phyloP scores from a whole-genome alignment of 768 basidiomycete species.

The Lyophyllum semitale region DNA sequence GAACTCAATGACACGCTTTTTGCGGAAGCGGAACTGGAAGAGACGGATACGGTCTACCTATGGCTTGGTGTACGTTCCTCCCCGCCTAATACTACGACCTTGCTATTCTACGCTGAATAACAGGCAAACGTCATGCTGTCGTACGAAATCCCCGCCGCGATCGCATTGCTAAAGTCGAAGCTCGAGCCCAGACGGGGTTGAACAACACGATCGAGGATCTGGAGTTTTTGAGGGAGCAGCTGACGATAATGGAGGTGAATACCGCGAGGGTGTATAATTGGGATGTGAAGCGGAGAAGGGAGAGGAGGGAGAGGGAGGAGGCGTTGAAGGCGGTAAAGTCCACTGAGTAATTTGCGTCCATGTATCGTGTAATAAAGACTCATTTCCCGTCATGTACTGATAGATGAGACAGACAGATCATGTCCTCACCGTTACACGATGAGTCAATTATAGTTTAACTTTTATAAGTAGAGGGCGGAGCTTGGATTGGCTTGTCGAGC shows the following conservation, averaged over 20 bases:
- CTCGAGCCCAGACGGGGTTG: conserved; percentile 71
- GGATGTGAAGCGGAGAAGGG: conserved; percentile 85
- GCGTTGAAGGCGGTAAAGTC: too few relatives aligned
- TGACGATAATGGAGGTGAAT: conserved; percentile 96
- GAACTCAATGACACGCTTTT: conserved; percentile 96
- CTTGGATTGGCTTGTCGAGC: too few relatives aligned
- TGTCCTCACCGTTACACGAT: too few relatives aligned
- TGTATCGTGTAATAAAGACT: too few relatives aligned
- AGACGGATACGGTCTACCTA: conserved; percentile 86
- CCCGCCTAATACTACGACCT: background rate
- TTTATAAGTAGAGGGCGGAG: too few relatives aligned
- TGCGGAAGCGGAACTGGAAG: conserved; percentile 86
- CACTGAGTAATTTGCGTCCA: too few relatives aligned
- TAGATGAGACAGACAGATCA: too few relatives aligned
- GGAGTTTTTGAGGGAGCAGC: conserved; percentile 91
- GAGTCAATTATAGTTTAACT: too few relatives aligned
- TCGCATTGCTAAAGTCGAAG: conserved; percentile 73
- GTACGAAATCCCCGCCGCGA: conserved; percentile 82
- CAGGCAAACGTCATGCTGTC: conserved; percentile 98
- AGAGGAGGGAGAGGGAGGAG: conserved; percentile 46
- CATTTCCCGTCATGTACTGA: too few relatives aligned
- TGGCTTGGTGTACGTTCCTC: conserved; percentile 86
- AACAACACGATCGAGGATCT: conserved; percentile 80
- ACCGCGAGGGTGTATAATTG: conserved; percentile 95
- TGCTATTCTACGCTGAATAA: background rate